phyloP scores from a whole-genome alignment of 768 basidiomycete genomes.

The Suillus variegatus region DNA sequence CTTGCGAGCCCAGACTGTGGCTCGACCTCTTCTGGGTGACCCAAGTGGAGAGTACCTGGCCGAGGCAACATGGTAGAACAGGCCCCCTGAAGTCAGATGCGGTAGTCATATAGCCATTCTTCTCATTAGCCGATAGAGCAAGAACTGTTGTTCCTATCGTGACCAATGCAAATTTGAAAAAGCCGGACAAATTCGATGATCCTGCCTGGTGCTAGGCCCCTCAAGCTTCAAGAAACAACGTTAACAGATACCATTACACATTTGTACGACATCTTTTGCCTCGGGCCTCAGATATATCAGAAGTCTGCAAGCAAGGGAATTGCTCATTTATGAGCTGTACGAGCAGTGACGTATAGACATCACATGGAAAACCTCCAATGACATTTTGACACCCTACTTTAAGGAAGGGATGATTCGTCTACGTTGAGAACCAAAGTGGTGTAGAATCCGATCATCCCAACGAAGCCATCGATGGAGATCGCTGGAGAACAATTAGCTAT shows the following conservation, averaged over 20 bases:
- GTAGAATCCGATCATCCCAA: conserved; percentile 71
- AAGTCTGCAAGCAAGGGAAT: background rate
- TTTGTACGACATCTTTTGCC: background rate
- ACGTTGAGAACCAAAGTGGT: conserved; percentile 64
- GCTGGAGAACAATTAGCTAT: conserved; percentile 33
- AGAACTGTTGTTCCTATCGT: background rate
- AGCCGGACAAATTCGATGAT: background rate
- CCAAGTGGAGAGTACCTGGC: conserved; percentile 16
- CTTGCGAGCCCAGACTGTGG: conserved; percentile 59
- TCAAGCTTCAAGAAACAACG: too few species aligned
- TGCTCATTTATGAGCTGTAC: background rate
- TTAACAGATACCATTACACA: background rate
- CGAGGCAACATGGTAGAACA: too few species aligned
- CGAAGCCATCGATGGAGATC: conserved; percentile 48
- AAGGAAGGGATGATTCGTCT: conserved; percentile 48
- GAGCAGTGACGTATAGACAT: background rate
- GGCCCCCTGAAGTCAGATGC: conserved; percentile 16
- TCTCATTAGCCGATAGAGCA: background rate
- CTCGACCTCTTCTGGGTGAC: conserved; percentile 67
- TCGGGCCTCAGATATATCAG: background rate
- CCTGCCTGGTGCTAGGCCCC: too few species aligned
- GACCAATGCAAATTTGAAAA: background rate
- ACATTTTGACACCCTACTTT: background rate
- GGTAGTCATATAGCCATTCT: conserved; percentile 5
- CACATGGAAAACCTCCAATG: background rate